Evolutionary conservation across 306 rosid species (phyloP).

Genomic region (Vigna trinervia): DNA sequence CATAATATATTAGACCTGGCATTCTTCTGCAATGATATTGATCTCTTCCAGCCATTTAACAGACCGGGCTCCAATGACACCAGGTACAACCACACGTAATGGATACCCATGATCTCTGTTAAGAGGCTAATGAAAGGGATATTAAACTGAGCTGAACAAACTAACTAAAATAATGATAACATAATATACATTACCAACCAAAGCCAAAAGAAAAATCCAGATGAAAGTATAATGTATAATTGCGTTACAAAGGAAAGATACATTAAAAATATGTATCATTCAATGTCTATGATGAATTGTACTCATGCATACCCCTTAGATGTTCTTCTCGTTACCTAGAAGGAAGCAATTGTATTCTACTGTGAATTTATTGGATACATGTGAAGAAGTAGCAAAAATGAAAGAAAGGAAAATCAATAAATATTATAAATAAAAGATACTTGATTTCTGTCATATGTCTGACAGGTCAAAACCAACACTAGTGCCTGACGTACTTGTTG

Average conservation of each 20-base stretch:
- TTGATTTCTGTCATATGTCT: too few species aligned
- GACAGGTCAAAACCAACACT: too few species aligned
- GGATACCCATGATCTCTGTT: conserved; percentile 98
- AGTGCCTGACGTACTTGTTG: too few species aligned
- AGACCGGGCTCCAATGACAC: conserved; percentile 98
- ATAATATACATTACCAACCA: conserved; percentile 15
- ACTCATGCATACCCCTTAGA: too few species aligned
- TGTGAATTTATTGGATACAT: too few species aligned
- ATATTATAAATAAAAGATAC: too few species aligned
- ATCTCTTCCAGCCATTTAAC: conserved; percentile 94
- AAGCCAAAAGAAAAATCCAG: conserved; percentile 7
- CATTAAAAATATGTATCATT: background rate
- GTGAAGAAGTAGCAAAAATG: too few species aligned
- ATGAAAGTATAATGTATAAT: conserved; percentile 16
- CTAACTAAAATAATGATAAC: conserved; percentile 5
- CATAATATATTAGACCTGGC: conserved; percentile 71
- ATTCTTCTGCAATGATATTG: conserved; percentile 71
- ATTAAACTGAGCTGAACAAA: conserved; percentile 37
- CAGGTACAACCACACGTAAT: conserved; percentile 86
- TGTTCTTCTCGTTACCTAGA: too few species aligned
- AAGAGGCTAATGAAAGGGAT: conserved; percentile 61
- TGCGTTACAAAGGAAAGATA: conserved; percentile 13
- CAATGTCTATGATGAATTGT: conserved; percentile 2
- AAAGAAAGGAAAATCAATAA: too few species aligned
- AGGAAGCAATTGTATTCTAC: too few species aligned